These are phyloP conservation scores for Diversispora epigaea DNA, from an alignment of 192 early-diverging fungal genomes.

Conservation along the genomic window DNA sequence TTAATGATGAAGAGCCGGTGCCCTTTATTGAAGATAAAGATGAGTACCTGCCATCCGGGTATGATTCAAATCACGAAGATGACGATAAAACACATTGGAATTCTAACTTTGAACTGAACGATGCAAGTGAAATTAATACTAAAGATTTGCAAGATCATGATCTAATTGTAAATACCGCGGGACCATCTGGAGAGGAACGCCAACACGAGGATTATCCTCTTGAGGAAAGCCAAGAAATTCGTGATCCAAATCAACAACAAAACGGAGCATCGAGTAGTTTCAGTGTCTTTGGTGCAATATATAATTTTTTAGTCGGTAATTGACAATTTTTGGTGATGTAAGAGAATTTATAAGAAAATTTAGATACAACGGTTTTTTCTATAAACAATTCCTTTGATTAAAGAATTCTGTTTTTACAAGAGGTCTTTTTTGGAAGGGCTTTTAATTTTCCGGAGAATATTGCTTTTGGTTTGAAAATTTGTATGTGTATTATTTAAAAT, in stretches of 20 bases:
- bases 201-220: background rate
- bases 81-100: background rate
- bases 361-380: no score
- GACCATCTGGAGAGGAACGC: background rate
- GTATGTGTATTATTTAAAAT: no score
- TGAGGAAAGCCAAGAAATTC: background rate
- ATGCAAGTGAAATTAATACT: no score
- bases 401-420: no score
- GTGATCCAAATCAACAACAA: background rate
- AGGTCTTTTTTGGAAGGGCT: no score
- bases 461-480: no score
- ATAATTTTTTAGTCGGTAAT: background rate
- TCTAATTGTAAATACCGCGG: background rate
- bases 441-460: no score
- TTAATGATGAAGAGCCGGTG: no score
- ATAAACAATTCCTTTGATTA: no score
- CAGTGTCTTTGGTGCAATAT: background rate
- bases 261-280: background rate
- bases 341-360: no score
- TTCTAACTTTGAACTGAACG: background rate
- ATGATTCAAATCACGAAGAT: background rate
- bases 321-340: no score
- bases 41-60: background rate
- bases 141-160: background rate
- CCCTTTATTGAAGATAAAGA: no score